Percentiles rank a stretch among this genome's conserved stretches.
phyloP scores from a whole-genome alignment of 805 yeast species.

The Vanderwaltozyma yarrowii region DNA sequence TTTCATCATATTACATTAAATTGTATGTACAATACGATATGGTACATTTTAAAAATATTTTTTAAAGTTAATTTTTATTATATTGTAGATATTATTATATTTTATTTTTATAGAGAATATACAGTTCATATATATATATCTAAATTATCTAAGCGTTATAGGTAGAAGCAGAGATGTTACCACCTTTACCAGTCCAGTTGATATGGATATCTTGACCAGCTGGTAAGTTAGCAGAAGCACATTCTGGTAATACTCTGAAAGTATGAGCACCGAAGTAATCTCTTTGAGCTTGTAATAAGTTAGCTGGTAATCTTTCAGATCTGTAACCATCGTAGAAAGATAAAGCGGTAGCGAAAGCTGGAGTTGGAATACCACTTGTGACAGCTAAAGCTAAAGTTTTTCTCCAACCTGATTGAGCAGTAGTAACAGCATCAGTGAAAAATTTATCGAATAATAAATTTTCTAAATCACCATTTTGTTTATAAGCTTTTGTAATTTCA shows the following conservation, averaged over 20 bases:
- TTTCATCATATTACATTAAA: too few species aligned
- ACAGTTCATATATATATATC: too few species aligned
- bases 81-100: too few species aligned
- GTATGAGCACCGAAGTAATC: constrained; percentile 99
- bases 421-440: constrained; percentile 82
- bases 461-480: constrained; percentile 86
- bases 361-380: constrained; percentile 88
- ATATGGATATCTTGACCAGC: constrained; percentile 78
- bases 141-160: constrained; percentile 67
- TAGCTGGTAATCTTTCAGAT: constrained; percentile 91
- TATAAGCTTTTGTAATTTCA: constrained; percentile 94
- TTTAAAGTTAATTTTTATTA: too few species aligned
- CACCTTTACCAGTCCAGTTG: constrained; percentile 99
- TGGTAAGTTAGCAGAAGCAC: constrained; percentile 67
- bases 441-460: constrained; percentile 92
- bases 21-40: too few species aligned
- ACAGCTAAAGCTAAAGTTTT: constrained; percentile 68
- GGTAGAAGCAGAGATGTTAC: constrained; percentile 91
- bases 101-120: too few species aligned
- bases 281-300: constrained; percentile 98
- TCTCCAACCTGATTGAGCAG: constrained; percentile 97
- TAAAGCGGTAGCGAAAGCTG: constrained; percentile 95
- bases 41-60: too few species aligned
- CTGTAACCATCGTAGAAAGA: constrained; percentile 98
- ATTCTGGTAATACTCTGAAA: constrained; percentile 87